Evolutionary conservation across 768 basidiomycete genomes (phyloP).

Genomic region (Leccinum truebloodii): DNA sequence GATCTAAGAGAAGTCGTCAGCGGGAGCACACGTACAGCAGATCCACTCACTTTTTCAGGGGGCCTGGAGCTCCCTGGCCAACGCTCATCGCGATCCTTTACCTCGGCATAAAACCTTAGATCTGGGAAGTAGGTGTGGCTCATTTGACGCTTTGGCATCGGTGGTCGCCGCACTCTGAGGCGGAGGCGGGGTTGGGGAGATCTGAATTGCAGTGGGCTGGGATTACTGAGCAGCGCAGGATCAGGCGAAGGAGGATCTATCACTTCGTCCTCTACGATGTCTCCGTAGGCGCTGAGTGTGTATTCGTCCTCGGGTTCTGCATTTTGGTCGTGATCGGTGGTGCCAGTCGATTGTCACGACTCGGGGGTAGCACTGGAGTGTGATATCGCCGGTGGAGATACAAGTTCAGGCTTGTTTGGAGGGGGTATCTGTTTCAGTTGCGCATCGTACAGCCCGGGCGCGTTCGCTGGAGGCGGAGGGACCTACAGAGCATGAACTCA

Average conservation of each 20-base stretch:
- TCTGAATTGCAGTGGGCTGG: neutral
- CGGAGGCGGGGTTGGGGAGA: conserved; percentile 21
- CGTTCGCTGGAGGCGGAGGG: too few species aligned
- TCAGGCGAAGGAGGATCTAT: conserved; percentile 34
- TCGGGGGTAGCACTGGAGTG: neutral
- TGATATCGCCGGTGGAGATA: neutral
- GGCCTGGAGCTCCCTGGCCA: conserved; percentile 21
- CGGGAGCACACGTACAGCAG: neutral
- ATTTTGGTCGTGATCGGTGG: neutral
- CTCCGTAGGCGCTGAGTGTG: conserved; percentile 45
- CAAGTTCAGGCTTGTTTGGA: neutral
- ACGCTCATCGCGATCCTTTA: neutral
- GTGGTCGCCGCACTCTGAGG: conserved; percentile 28
- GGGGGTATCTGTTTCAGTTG: neutral
- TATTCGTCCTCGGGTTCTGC: conserved; percentile 36
- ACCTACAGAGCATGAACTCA: too few species aligned
- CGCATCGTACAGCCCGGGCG: too few species aligned
- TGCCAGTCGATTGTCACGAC: neutral
- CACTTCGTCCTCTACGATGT: conserved; percentile 43
- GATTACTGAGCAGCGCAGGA: neutral
- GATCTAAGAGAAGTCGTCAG: conserved; percentile 6
- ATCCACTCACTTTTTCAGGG: conserved; percentile 15
- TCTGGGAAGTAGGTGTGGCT: conserved; percentile 13
- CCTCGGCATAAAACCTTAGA: conserved; percentile 1
- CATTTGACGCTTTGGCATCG: conserved; percentile 28